Percentiles rank a stretch among this genome's conserved stretches.
These are phyloP conservation scores for Acrodontium crateriforme DNA, from an alignment of 2,329 filamentous ascomycete species.

Conservation along the genomic window DNA sequence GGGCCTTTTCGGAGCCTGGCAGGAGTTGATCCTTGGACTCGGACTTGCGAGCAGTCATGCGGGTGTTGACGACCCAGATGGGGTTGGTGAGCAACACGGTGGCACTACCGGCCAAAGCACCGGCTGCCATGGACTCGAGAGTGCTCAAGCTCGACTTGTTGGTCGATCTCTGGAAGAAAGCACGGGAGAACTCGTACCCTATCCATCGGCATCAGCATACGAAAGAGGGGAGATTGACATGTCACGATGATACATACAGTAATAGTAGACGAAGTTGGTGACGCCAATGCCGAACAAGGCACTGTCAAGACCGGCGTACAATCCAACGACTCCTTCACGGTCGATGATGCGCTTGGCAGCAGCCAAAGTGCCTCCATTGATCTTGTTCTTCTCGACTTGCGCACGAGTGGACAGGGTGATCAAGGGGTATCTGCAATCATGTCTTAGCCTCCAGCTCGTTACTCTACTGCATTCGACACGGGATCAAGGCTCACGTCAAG, in stretches of 20 bases:
- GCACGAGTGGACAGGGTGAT: slow-evolving; percentile 95
- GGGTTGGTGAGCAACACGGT: slow-evolving; percentile 96
- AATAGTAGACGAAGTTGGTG: slow-evolving; percentile 99
- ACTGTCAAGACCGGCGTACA: slow-evolving; percentile 87
- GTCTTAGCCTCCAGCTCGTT: slow-evolving; percentile 8
- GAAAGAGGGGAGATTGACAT: neutral
- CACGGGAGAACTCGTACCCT: slow-evolving; percentile 91
- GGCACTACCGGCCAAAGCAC: slow-evolving; percentile 81
- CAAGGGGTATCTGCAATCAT: slow-evolving; percentile 71
- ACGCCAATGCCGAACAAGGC: slow-evolving; percentile 95
- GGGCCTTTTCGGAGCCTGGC: slow-evolving; percentile 24
- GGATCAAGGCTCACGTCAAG: slow-evolving; percentile 56
- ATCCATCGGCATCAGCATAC: slow-evolving; percentile 2
- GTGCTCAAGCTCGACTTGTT: slow-evolving; percentile 70
- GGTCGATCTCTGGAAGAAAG: slow-evolving; percentile 70
- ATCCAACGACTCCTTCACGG: slow-evolving; percentile 74
- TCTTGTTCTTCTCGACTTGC: slow-evolving; percentile 92
- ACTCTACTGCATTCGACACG: slow-evolving; percentile 1
- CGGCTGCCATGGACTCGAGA: slow-evolving; percentile 85
- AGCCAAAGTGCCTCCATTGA: slow-evolving; percentile 68
- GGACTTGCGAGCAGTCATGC: slow-evolving; percentile 85
- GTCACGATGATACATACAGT: slow-evolving; percentile 43
- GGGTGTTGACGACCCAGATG: slow-evolving; percentile 98
- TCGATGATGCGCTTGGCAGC: slow-evolving; percentile 78
- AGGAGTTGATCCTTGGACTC: slow-evolving; percentile 28